phyloP scores from a whole-genome alignment of 768 basidiomycete species.

The Kwoniella sp. region DNA sequence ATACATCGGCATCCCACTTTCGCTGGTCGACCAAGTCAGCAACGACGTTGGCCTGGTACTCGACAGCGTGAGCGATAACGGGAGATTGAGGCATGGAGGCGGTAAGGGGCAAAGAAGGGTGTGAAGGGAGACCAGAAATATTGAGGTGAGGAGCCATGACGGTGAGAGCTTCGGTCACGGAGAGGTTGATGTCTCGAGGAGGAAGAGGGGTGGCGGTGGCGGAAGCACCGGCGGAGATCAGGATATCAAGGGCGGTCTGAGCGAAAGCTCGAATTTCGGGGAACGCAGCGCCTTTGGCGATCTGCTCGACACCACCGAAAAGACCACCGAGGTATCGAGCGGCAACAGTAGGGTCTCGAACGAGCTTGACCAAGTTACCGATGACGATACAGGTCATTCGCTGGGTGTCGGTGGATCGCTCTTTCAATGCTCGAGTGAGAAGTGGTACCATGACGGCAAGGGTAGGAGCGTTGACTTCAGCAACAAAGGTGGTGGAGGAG shows the following conservation, averaged over 20 bases:
- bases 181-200: conserved; percentile 69
- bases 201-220: conserved; percentile 68
- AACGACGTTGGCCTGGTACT: conserved; percentile 72
- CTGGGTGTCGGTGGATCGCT: conserved; percentile 94
- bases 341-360: conserved; percentile 84
- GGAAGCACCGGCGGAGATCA: conserved; percentile 81
- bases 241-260: conserved; percentile 74
- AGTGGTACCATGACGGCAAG: conserved; percentile 93
- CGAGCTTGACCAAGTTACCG: conserved; percentile 96
- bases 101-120: conserved; percentile 60
- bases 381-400: conserved; percentile 91
- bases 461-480: conserved; percentile 94
- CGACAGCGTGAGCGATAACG: conserved; percentile 65
- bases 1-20: conserved; percentile 53
- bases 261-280: conserved; percentile 97
- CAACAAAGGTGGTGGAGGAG: conserved; percentile 92
- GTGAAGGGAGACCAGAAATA: conserved; percentile 59
- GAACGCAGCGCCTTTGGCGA: conserved; percentile 87
- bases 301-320: conserved; percentile 86
- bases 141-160: conserved; percentile 66
- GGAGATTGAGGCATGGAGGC: conserved; percentile 62
- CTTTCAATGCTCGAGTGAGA: conserved; percentile 84
- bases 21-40: conserved; percentile 69
- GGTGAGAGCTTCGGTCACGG: conserved; percentile 64
- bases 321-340: conserved; percentile 83